Evolutionary conservation across 257 asterid species (phyloP).

Genomic region (Linaria vulgaris): DNA sequence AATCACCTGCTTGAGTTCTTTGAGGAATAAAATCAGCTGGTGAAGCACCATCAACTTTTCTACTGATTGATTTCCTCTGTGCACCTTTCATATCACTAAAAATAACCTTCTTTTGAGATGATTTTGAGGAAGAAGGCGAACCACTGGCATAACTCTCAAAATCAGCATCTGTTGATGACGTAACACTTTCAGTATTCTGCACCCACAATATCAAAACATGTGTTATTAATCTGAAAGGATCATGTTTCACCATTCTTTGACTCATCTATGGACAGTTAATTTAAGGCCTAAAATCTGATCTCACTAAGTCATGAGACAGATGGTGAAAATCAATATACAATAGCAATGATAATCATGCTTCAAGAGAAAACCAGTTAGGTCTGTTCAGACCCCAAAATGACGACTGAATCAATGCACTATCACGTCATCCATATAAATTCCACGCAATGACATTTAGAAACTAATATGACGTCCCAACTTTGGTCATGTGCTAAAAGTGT

Average conservation of each 20-base stretch:
- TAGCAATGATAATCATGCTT: too few species aligned
- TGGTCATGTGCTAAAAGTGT: too few species aligned
- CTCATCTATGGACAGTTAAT: slow-evolving; percentile 7
- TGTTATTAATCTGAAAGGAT: slow-evolving; percentile 2
- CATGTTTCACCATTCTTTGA: slow-evolving; percentile 12
- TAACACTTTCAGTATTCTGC: slow-evolving; percentile 66
- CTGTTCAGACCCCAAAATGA: too few species aligned
- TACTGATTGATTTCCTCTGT: slow-evolving; percentile 58
- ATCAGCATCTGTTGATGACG: slow-evolving; percentile 47
- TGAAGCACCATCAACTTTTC: slow-evolving; percentile 45
- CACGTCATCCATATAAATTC: too few species aligned
- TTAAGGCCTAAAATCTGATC: not conserved
- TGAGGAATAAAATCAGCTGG: slow-evolving; percentile 45
- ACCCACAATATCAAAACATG: slow-evolving; percentile 19
- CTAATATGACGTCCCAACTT: too few species aligned
- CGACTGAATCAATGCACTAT: too few species aligned
- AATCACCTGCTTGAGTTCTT: slow-evolving; percentile 82
- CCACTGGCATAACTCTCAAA: slow-evolving; percentile 61
- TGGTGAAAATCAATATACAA: not conserved
- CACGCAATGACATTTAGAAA: too few species aligned
- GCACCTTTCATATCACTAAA: slow-evolving; percentile 58
- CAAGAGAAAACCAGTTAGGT: too few species aligned
- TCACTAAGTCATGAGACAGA: not conserved
- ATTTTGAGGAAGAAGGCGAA: slow-evolving; percentile 67
- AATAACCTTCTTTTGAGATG: slow-evolving; percentile 43